Evolutionary conservation across 83 land plant species (phyloP).

Genomic region (Isoetes engelmannii): DNA sequence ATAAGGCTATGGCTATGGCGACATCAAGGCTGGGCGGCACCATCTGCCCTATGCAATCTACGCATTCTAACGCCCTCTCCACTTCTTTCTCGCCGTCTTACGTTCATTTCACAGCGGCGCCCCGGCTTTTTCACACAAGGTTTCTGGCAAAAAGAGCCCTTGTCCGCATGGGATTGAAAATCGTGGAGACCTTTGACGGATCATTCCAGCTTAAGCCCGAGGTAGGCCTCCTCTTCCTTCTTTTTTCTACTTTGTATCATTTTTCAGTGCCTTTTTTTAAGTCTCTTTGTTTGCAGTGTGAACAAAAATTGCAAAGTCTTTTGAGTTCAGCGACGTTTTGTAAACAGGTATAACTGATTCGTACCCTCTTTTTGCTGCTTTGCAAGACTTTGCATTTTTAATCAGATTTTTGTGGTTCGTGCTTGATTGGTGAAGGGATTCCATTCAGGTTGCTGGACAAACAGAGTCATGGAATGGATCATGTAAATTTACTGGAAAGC

Average conservation of each 20-base stretch:
- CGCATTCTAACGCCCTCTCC: too few relatives aligned
- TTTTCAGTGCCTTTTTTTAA: neutral
- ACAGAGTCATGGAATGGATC: slow-evolving; percentile 6
- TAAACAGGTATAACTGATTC: slow-evolving; percentile 16
- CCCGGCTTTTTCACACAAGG: too few relatives aligned
- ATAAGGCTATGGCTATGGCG: too few relatives aligned
- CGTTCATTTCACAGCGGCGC: too few relatives aligned
- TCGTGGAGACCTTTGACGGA: slow-evolving; percentile 36
- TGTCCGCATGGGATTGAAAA: slow-evolving; percentile 30
- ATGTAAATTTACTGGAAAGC: slow-evolving; percentile 36
- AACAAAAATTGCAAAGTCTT: slow-evolving; percentile 20
- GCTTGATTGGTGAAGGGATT: slow-evolving; percentile 2
- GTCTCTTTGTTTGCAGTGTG: slow-evolving; percentile 25
- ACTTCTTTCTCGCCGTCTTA: too few relatives aligned
- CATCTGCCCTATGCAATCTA: too few relatives aligned
- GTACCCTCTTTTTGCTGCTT: too few relatives aligned
- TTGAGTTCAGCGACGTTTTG: slow-evolving; percentile 26
- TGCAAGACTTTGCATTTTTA: too few relatives aligned
- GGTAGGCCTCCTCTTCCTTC: slow-evolving; percentile 15
- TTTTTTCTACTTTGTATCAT: neutral
- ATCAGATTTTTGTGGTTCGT: neutral
- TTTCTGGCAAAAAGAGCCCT: too few relatives aligned
- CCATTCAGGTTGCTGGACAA: slow-evolving; percentile 14
- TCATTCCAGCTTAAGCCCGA: slow-evolving; percentile 37
- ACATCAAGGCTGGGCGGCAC: too few relatives aligned